phyloP scores from a whole-genome alignment of 257 asterid species.

The Solanum sejunctum region DNA sequence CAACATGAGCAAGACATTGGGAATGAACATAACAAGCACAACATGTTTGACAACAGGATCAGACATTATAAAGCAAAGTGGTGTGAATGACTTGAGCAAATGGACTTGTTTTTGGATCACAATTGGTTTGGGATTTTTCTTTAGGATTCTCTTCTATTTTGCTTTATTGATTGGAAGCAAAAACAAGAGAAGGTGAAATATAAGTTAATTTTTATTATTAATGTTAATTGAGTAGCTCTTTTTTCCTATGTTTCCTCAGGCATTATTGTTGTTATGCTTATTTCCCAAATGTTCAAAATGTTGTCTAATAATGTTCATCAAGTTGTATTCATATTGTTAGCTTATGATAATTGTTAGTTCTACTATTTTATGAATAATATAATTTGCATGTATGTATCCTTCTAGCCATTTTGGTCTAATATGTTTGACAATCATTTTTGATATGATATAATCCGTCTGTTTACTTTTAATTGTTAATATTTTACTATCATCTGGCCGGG shows the following conservation, averaged over 20 bases:
- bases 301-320: background rate
- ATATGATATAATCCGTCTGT: background rate
- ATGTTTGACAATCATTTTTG: background rate
- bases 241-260: background rate
- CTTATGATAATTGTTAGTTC: background rate
- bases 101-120: constrained; percentile 28
- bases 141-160: constrained; percentile 25
- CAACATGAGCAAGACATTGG: constrained; percentile 19
- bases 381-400: background rate
- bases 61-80: constrained; percentile 23
- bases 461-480: too few relatives aligned
- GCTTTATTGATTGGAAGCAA: constrained; percentile 34
- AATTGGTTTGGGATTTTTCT: constrained; percentile 15
- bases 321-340: background rate
- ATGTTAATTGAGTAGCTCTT: background rate
- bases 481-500: too few relatives aligned
- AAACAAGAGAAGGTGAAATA: constrained; percentile 22
- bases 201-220: background rate
- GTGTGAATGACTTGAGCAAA: constrained; percentile 19
- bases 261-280: background rate
- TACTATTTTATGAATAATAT: background rate
- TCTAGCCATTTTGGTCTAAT: background rate
- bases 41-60: constrained; percentile 24
- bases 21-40: constrained; percentile 16
- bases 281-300: background rate